Conservation (phyloP, 805 yeast genomes). For the Candida methanosorbosa region DNA sequence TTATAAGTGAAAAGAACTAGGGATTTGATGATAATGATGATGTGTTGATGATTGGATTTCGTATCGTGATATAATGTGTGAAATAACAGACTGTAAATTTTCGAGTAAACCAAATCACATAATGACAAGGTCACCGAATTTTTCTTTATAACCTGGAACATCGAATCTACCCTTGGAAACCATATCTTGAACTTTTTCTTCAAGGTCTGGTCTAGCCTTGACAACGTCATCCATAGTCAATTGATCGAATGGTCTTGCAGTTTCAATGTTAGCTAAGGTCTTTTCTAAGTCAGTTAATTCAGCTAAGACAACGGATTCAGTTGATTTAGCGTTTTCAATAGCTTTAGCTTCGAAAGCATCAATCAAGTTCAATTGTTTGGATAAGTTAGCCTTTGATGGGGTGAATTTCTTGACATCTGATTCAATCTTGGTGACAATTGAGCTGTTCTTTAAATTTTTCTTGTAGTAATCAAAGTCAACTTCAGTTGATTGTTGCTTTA, state of each 20-base stretch:
- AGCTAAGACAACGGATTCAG: conserved; percentile 80
- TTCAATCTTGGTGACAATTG: conserved; percentile 75
- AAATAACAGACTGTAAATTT: neutral
- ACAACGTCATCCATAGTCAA: conserved; percentile 92
- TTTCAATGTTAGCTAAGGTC: conserved; percentile 88
- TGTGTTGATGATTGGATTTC: neutral
- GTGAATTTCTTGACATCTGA: conserved; percentile 64
- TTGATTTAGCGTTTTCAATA: conserved; percentile 86
- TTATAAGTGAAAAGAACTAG: neutral
- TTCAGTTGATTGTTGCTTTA: conserved; percentile 61
- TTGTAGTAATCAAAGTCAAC: conserved; percentile 83
- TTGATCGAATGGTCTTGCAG: conserved; percentile 96
- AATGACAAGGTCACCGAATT: conserved; percentile 93
- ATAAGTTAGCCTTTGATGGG: conserved; percentile 79
- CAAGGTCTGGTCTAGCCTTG: conserved; percentile 95
- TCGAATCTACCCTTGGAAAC: conserved; percentile 96
- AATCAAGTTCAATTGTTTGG: conserved; percentile 85
- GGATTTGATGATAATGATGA: neutral
- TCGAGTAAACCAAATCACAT: conserved; percentile 39
- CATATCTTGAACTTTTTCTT: conserved; percentile 91
- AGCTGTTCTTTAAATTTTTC: conserved; percentile 69
- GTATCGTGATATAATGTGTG: too few relatives aligned
- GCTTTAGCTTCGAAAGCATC: conserved; percentile 94
- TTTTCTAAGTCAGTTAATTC: conserved; percentile 80
- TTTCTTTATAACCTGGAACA: conserved; percentile 97